Evolutionary conservation across 805 yeast species (phyloP).

Genomic region (Lipomyces spencermartinsiae): DNA sequence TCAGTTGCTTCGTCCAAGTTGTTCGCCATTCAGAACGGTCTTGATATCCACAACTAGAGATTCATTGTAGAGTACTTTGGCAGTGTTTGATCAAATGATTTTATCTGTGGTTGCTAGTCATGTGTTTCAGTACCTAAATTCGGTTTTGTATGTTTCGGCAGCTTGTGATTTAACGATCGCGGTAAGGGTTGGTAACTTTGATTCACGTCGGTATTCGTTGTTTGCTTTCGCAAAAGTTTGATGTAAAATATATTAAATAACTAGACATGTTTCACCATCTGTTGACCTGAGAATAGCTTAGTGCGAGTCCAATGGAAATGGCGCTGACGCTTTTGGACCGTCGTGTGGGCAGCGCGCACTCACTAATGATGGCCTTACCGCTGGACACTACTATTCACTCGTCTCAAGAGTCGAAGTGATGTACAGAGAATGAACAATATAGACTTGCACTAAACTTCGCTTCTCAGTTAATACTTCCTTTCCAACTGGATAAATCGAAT

Average conservation of each 20-base stretch:
- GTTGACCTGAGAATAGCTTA: neutral
- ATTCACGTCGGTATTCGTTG: neutral
- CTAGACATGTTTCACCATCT: neutral
- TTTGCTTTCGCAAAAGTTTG: neutral
- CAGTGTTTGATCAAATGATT: neutral
- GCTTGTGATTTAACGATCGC: neutral
- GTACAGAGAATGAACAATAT: no score
- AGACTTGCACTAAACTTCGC: no score
- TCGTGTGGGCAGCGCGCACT: no score
- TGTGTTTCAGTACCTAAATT: neutral
- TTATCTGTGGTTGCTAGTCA: neutral
- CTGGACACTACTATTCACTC: no score
- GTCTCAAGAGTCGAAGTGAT: no score
- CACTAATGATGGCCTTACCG: no score
- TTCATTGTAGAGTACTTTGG: neutral
- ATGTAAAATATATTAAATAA: neutral
- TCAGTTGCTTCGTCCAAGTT: conserved; percentile 70
- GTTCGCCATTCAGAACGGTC: conserved; percentile 62
- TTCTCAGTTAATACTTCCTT: no score
- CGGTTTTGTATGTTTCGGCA: neutral
- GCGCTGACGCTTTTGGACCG: neutral
- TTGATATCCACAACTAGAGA: conserved; percentile 6
- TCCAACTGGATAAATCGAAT: no score
- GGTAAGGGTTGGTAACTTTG: neutral
- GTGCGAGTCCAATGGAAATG: neutral